A percentile compares a stretch with the other conserved stretches of the same genome.
phyloP scores from a whole-genome alignment of 768 basidiomycete species.

The Tephrocybe sp. region DNA sequence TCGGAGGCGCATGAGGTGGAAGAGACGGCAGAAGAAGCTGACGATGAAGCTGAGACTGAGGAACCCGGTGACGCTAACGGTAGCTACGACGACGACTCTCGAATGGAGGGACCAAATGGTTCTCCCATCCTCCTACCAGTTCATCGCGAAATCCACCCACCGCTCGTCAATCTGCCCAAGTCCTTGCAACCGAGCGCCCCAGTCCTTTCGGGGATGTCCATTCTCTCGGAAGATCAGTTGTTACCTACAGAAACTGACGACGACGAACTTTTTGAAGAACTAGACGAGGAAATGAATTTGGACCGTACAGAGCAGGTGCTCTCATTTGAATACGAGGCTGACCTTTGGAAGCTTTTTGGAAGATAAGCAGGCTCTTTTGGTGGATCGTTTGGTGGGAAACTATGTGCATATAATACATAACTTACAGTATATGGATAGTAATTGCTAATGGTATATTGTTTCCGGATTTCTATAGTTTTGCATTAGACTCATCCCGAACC shows the following conservation, averaged over 20 bases:
- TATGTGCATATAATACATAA: not conserved
- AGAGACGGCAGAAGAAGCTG: conserved; percentile 2
- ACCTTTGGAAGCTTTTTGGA: conserved; percentile 36
- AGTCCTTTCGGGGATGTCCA: not conserved
- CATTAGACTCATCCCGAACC: conserved; percentile 36
- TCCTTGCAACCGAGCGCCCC: conserved; percentile 1
- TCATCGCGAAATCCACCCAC: conserved; percentile 24
- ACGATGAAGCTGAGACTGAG: conserved; percentile 1
- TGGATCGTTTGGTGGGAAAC: too few relatives aligned
- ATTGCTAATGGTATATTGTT: not conserved
- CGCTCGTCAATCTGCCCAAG: conserved; percentile 20
- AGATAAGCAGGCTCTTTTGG: not conserved
- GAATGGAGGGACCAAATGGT: conserved; percentile 5
- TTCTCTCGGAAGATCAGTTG: conserved; percentile 10
- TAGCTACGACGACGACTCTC: conserved; percentile 13
- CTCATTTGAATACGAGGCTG: conserved; percentile 35
- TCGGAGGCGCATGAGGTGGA: conserved; percentile 1
- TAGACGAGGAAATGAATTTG: conserved; percentile 41
- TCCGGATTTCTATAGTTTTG: conserved; percentile 21
- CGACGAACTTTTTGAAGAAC: conserved; percentile 29
- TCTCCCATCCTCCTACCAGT: conserved; percentile 20
- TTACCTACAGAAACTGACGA: conserved; percentile 26
- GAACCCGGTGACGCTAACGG: not conserved
- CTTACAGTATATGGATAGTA: conserved; percentile 1
- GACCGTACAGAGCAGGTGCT: conserved; percentile 34